These are phyloP conservation scores for Penicillium psychrosexuale DNA, from an alignment of 2,329 filamentous ascomycete species.

Conservation along the genomic window DNA sequence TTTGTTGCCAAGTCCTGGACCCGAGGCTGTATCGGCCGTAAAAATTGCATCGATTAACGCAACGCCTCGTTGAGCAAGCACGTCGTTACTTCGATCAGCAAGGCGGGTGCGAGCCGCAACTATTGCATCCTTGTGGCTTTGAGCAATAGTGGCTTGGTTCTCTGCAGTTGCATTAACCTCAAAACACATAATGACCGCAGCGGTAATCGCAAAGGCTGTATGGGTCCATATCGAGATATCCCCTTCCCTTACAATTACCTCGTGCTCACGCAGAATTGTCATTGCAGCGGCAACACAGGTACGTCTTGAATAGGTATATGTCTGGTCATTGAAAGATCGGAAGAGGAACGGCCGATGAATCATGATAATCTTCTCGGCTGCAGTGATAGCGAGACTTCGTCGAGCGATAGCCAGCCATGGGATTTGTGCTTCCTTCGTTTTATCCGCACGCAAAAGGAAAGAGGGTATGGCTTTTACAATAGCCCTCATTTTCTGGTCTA, in stretches of 20 bases:
- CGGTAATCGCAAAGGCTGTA: slow-evolving; percentile 28
- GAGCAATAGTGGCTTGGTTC: slow-evolving; percentile 11
- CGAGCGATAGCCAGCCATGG: slow-evolving; percentile 37
- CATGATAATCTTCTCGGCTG: slow-evolving; percentile 45
- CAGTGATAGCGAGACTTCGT: slow-evolving; percentile 38
- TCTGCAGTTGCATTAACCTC: slow-evolving; percentile 21
- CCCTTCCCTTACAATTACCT: slow-evolving; percentile 23
- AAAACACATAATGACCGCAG: slow-evolving; percentile 27
- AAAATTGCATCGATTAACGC: slow-evolving; percentile 27
- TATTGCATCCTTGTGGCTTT: slow-evolving; percentile 23
- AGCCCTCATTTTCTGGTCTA: slow-evolving; percentile 35
- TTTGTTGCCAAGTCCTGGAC: slow-evolving; percentile 4
- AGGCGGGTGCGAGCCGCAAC: slow-evolving; percentile 22
- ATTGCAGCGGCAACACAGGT: slow-evolving; percentile 41
- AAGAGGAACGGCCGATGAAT: slow-evolving; percentile 42
- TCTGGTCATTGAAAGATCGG: slow-evolving; percentile 32
- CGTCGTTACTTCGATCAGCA: slow-evolving; percentile 18
- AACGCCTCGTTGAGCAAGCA: slow-evolving; percentile 26
- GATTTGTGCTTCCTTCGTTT: slow-evolving; percentile 29
- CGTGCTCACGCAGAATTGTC: slow-evolving; percentile 36
- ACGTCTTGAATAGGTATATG: slow-evolving; percentile 33
- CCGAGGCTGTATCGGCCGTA: slow-evolving; percentile 14
- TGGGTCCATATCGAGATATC: slow-evolving; percentile 29
- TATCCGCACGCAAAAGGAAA: slow-evolving; percentile 28
- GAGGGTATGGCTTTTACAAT: slow-evolving; percentile 34